Evolutionary conservation across 176 grass and related monocot species (phyloP).

Genomic region (Raddia guianensis): DNA sequence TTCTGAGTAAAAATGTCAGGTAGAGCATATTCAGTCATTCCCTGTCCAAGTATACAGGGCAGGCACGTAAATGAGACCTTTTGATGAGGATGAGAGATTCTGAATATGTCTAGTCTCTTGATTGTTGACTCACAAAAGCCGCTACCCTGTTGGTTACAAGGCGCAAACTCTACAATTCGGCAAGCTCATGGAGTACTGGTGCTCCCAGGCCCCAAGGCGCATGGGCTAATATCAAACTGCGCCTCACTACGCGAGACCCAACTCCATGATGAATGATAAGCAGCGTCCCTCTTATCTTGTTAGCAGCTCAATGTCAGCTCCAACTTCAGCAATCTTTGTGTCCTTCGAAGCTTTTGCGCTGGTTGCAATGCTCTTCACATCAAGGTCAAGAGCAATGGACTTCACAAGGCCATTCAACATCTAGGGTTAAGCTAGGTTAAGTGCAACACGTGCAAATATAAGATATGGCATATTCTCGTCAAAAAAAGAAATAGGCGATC

Average conservation of each 20-base stretch:
- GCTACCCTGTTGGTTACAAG: slow-evolving; percentile 11
- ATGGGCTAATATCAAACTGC: background rate
- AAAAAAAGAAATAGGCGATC: background rate
- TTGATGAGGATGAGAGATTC: background rate
- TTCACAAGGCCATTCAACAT: slow-evolving; percentile 87
- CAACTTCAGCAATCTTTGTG: slow-evolving; percentile 77
- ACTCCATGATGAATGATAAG: background rate
- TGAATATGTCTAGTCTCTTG: background rate
- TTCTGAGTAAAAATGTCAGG: background rate
- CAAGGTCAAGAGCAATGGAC: slow-evolving; percentile 89
- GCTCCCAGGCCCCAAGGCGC: background rate
- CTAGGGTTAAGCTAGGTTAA: slow-evolving; percentile 60
- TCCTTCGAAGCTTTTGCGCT: slow-evolving; percentile 71
- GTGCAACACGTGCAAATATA: slow-evolving; percentile 30
- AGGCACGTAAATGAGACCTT: background rate
- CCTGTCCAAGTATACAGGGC: background rate
- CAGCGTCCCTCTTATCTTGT: slow-evolving; percentile 44
- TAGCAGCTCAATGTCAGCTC: slow-evolving; percentile 74
- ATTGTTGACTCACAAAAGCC: background rate
- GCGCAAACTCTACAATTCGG: background rate
- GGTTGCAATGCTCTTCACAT: slow-evolving; percentile 69
- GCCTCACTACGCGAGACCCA: background rate
- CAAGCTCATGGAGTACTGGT: background rate
- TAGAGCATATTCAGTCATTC: background rate
- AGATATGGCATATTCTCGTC: background rate